These are phyloP conservation scores for Thelephora aurantiotincta DNA, from an alignment of 768 basidiomycete genomes.

Conservation along the genomic window DNA sequence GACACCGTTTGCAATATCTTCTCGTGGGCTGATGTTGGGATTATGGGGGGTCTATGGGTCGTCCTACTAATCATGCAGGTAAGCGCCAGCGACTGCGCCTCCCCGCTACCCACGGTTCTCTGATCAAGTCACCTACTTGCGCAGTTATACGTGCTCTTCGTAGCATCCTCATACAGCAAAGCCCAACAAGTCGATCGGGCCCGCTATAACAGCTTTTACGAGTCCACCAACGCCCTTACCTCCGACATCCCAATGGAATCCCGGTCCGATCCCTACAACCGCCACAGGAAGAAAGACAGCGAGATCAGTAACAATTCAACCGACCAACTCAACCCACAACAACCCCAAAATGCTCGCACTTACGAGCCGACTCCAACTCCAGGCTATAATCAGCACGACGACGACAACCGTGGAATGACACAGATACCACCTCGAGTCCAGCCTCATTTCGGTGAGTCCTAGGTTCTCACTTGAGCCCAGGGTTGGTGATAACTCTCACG, in stretches of 20 bases:
- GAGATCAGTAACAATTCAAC: conserved; percentile 8
- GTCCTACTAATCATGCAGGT: conserved; percentile 69
- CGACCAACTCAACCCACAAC: conserved; percentile 4
- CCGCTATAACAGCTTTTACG: conserved; percentile 64
- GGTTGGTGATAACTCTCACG: conserved; percentile 8
- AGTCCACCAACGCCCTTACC: conserved; percentile 35
- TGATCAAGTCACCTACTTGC: conserved; percentile 21
- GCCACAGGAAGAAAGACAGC: conserved; percentile 7
- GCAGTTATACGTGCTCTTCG: conserved; percentile 34
- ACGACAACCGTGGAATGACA: conserved; percentile 18
- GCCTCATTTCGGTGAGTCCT: conserved; percentile 34
- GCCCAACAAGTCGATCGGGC: conserved; percentile 71
- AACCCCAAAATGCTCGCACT: conserved; percentile 22
- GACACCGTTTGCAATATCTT: conserved; percentile 78
- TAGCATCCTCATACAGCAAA: conserved; percentile 50
- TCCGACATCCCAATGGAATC: conserved; percentile 51
- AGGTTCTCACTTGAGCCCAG: conserved; percentile 6
- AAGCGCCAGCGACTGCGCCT: conserved; percentile 15
- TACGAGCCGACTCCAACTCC: conserved; percentile 27
- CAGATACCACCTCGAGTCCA: conserved; percentile 19
- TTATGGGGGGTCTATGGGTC: conserved; percentile 85
- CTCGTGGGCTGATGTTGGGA: conserved; percentile 81
- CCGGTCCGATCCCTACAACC: conserved; percentile 35
- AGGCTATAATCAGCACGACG: conserved; percentile 16
- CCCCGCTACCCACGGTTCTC: conserved; percentile 24